A percentile compares a stretch with the other conserved stretches of the same genome.
Evolutionary conservation across 441 rosid genomes (phyloP).

Genomic region (Brassica hybrid): DNA sequence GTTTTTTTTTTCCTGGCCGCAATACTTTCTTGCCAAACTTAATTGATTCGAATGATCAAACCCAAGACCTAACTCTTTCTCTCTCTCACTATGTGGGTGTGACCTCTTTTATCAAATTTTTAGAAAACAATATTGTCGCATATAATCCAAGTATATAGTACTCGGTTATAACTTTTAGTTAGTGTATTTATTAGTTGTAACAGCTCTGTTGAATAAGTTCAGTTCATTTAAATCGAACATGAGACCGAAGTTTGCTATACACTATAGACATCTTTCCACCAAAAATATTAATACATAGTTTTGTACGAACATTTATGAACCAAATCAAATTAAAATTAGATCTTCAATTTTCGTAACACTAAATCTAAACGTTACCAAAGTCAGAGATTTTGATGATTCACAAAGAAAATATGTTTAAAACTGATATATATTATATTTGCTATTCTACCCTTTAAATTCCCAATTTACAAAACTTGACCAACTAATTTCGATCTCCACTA

Average conservation of each 20-base stretch:
- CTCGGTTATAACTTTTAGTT: background rate
- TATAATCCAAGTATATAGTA: background rate
- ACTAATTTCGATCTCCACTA: constrained; percentile 10
- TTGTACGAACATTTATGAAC: background rate
- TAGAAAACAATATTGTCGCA: background rate
- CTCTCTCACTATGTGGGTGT: background rate
- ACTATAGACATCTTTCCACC: background rate
- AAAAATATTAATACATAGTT: background rate
- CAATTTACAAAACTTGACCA: constrained; percentile 36
- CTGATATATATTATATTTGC: constrained; percentile 12
- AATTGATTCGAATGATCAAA: background rate
- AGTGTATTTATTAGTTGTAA: constrained; percentile 17
- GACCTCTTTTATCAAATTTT: background rate
- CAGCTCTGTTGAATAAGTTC: constrained; percentile 27
- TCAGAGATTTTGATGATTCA: background rate
- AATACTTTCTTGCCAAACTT: constrained; percentile 3
- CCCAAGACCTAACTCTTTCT: background rate
- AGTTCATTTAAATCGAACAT: background rate
- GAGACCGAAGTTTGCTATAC: background rate
- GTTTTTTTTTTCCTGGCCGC: background rate
- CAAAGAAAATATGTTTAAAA: background rate
- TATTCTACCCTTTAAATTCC: constrained; percentile 3
- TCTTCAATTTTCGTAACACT: background rate
- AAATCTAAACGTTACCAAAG: background rate
- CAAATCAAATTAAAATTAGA: background rate